phyloP scores from a whole-genome alignment of 164 flowering plant species.

The Pachysandra terminalis region DNA sequence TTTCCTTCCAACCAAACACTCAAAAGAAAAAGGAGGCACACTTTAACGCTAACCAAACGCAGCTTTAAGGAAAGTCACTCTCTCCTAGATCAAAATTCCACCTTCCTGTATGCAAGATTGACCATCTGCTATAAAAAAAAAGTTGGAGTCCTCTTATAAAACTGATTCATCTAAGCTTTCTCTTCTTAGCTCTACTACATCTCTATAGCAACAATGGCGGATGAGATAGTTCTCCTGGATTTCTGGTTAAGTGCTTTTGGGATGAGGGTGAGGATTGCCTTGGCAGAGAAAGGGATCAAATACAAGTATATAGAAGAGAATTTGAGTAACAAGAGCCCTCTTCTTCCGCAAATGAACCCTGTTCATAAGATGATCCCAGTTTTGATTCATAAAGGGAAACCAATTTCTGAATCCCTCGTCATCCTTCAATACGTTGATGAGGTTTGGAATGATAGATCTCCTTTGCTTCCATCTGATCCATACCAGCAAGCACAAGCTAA shows the following conservation, averaged over 20 bases:
- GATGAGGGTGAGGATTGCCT: constrained; percentile 4
- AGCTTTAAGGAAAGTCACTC: too few relatives aligned
- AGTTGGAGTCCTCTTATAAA: too few relatives aligned
- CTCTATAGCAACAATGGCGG: background rate
- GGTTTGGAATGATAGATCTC: constrained; percentile 11
- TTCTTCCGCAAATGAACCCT: constrained; percentile 3
- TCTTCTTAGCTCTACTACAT: too few relatives aligned
- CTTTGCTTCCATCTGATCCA: constrained; percentile 14
- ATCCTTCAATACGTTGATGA: constrained; percentile 14
- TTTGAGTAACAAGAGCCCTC: background rate
- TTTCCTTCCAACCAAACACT: too few relatives aligned
- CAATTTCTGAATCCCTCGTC: constrained; percentile 1
- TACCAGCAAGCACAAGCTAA: constrained; percentile 8
- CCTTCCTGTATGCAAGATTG: too few relatives aligned
- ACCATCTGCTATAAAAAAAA: too few relatives aligned
- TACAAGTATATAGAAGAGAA: background rate
- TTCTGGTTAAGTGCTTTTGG: background rate
- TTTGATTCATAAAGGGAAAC: constrained; percentile 3
- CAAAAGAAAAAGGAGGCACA: too few relatives aligned
- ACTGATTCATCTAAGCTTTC: background rate
- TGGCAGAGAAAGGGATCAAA: background rate
- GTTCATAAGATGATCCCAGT: constrained; percentile 4
- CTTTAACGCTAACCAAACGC: too few relatives aligned
- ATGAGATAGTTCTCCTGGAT: background rate
- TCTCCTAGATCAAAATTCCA: too few relatives aligned